Conservation (phyloP, 768 basidiomycete genomes). For the Serpula lacrymans region DNA sequence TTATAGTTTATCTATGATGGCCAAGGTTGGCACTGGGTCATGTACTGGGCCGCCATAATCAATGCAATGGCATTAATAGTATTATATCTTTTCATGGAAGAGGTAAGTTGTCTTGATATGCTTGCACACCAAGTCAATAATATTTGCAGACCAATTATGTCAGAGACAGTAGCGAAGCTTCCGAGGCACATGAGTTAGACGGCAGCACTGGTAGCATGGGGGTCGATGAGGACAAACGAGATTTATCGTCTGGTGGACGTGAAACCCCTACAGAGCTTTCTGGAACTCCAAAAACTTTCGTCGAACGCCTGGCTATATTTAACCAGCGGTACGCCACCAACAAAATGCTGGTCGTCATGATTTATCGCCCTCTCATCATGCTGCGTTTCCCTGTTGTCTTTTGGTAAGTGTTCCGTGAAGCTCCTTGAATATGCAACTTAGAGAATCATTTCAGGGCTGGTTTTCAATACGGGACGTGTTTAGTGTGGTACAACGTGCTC, state of each 20-base stretch:
- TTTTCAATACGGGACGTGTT: slow-evolving; percentile 18
- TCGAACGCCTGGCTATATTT: slow-evolving; percentile 12
- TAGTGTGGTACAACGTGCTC: slow-evolving; percentile 22
- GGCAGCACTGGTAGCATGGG: background rate
- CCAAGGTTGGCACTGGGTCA: slow-evolving; percentile 19
- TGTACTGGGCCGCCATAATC: slow-evolving; percentile 20
- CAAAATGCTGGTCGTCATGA: slow-evolving; percentile 15
- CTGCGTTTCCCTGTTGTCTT: slow-evolving; percentile 19
- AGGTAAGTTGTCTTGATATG: slow-evolving; percentile 11
- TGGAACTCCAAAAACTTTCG: slow-evolving; percentile 11
- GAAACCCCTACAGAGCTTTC: slow-evolving; percentile 7
- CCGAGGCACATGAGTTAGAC: slow-evolving; percentile 7
- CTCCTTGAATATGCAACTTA: no score
- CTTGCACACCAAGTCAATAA: background rate
- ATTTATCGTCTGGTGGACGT: slow-evolving; percentile 6
- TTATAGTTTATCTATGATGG: slow-evolving; percentile 16
- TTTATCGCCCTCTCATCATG: slow-evolving; percentile 14
- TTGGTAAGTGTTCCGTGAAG: slow-evolving; percentile 5
- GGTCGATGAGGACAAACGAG: slow-evolving; percentile 9
- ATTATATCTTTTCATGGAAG: slow-evolving; percentile 16
- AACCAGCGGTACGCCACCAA: slow-evolving; percentile 15
- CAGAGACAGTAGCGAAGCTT: slow-evolving; percentile 13
- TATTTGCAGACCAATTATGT: slow-evolving; percentile 13
- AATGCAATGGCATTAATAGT: slow-evolving; percentile 13
- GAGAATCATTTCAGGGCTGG: slow-evolving; percentile 13